Evolutionary conservation across 202 grass and related monocot genomes (phyloP), one percentile per base, ranked within the genome.

Genomic region (Zizania palustris): DNA sequence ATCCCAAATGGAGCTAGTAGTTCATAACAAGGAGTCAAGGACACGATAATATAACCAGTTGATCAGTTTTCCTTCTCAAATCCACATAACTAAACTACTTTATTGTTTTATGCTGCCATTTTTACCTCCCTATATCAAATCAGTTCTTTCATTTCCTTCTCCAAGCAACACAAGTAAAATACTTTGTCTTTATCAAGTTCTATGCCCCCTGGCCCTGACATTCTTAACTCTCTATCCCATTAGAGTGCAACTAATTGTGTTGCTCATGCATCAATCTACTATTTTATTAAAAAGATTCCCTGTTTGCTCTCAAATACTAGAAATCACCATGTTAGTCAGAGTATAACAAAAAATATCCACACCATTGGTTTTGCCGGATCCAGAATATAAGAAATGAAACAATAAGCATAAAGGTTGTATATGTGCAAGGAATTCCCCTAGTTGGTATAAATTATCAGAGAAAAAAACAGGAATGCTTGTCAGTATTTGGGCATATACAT

Each of bases 1-100:
- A 28, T 61, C 18, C 20, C 38, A 60, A 35, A 37, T 35, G 22
- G 40, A 16, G 19, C 11, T 73, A 73, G 51, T 34, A 74, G 42
- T 41, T 60, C 11, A 45, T 16, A 74, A 61, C 33, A 70, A n/a
- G 14, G 46, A 12, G 34, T 6, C 2, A 16, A n/a, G 48, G 13
- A 50, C 14, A 28, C 28, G 2, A 2, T 55, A 71, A 8, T 39
- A 71, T 9, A 61, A 74, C 5, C 28, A 35, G 35, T 63, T 38
- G 42, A 38, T 76, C 45, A 11, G 18, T 74, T 50, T 63, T 74
- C 73, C 28, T 63, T 59, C 44, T 63, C 44, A 5, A 63, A 63
- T 34, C 33, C 22, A 49, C 43, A 63, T 5, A 18, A 53, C 15
- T n/a, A n/a, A 53, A 53, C n/a, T 51, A n/a, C 50, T 28, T 28